Evolutionary conservation across 2,329 filamentous ascomycete genomes (phyloP).

Genomic region (Fusarium avenaceum): DNA sequence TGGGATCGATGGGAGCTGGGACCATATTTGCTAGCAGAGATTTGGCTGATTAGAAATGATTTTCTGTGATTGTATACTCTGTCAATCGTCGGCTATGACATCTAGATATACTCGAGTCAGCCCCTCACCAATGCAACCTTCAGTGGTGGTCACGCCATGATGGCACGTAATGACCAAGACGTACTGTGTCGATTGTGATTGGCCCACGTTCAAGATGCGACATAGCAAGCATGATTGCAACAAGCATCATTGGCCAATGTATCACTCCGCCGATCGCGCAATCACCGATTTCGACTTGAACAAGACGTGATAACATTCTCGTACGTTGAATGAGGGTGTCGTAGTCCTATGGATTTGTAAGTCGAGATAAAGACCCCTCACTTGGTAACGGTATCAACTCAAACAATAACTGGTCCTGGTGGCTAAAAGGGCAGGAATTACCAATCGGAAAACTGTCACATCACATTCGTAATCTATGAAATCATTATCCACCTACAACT

Average conservation of each 20-base stretch:
- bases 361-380: not conserved
- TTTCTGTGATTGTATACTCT: not conserved
- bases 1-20: conserved; percentile 71
- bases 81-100: rapidly evolving
- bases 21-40: conserved; percentile 53
- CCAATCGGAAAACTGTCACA: not conserved
- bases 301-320: not conserved
- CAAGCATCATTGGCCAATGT: conserved; percentile 6
- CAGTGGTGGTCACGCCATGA: conserved; percentile 28
- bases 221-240: conserved; percentile 33
- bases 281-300: not conserved
- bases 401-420: not conserved
- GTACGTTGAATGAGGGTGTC: not conserved
- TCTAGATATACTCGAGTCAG: conserved; percentile 12
- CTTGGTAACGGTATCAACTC: not conserved
- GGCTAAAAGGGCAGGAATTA: not conserved
- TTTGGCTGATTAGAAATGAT: not conserved
- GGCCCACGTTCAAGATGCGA: conserved; percentile 5
- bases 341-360: not conserved
- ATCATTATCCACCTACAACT: conserved; percentile 13
- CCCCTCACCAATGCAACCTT: conserved; percentile 2
- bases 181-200: not conserved
- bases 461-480: not conserved
- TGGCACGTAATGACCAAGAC: conserved; percentile 12
- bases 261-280: not conserved